Percentiles rank a stretch among this genome's conserved stretches.
These are phyloP conservation scores for Tolypocladium sp. DNA, from an alignment of 2,329 filamentous ascomycete species.

Conservation along the genomic window DNA sequence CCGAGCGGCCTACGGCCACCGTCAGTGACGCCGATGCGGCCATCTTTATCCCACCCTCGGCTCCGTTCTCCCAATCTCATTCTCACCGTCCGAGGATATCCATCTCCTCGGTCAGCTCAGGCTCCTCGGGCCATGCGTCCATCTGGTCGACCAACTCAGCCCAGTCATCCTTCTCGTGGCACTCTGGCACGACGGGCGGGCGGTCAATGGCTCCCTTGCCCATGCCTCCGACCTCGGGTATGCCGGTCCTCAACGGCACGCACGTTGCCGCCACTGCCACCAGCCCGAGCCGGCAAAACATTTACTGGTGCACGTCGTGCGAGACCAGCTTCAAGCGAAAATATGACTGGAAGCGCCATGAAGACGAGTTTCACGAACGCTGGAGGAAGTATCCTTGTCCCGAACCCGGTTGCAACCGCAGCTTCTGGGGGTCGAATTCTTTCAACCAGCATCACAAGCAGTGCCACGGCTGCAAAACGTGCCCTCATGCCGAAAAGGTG, in stretches of 20 bases:
- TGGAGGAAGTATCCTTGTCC: constrained; percentile 60
- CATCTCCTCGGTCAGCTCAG: constrained; percentile 40
- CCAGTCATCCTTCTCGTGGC: constrained; percentile 30
- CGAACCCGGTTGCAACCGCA: constrained; percentile 53
- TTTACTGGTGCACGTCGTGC: constrained; percentile 49
- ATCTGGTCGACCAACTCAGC: constrained; percentile 33
- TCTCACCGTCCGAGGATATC: constrained; percentile 32
- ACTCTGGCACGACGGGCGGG: constrained; percentile 22
- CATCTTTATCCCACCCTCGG: constrained; percentile 24
- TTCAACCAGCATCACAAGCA: constrained; percentile 62
- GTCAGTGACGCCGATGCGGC: constrained; percentile 11
- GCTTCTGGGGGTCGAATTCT: constrained; percentile 59
- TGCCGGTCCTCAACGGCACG: constrained; percentile 22
- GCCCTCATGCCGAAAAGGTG: constrained; percentile 55
- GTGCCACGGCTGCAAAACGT: constrained; percentile 55
- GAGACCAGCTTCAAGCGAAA: constrained; percentile 60
- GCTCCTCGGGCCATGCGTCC: constrained; percentile 38
- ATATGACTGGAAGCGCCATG: constrained; percentile 61
- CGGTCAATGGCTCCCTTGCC: constrained; percentile 27
- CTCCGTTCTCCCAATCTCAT: constrained; percentile 23
- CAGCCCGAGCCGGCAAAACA: constrained; percentile 29
- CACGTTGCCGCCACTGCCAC: constrained; percentile 17
- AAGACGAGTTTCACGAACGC: constrained; percentile 61
- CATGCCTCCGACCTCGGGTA: constrained; percentile 19
- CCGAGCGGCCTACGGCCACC: neutral